These are phyloP conservation scores for Protea cynaroides DNA, from an alignment of 164 flowering plant genomes.

Conservation along the genomic window DNA sequence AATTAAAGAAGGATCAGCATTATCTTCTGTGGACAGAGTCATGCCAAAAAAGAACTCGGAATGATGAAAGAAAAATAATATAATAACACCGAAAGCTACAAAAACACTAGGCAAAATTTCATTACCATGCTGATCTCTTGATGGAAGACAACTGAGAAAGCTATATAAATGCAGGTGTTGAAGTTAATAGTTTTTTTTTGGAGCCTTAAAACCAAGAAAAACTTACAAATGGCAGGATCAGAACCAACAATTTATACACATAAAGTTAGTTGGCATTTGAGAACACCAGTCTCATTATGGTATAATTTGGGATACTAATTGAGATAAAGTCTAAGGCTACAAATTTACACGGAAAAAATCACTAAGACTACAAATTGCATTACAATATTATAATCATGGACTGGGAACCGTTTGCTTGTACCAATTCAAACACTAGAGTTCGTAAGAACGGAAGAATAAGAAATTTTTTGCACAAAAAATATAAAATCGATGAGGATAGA, in stretches of 20 bases:
- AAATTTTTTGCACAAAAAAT: not conserved
- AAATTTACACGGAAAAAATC: not conserved
- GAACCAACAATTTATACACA: no score
- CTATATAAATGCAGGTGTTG: no score
- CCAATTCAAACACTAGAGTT: not conserved
- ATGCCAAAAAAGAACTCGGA: not conserved
- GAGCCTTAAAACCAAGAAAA: no score
- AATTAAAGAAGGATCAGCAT: not conserved
- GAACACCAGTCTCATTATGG: no score
- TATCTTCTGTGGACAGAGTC: not conserved
- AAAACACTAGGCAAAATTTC: not conserved
- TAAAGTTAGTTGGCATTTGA: no score
- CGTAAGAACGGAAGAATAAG: not conserved
- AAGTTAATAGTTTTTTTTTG: no score
- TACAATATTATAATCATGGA: not conserved
- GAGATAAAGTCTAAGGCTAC: not conserved
- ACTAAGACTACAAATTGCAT: not conserved
- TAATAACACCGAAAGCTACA: not conserved
- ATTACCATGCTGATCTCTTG: not conserved
- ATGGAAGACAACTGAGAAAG: no score
- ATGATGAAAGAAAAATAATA: not conserved
- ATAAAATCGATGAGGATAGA: not conserved
- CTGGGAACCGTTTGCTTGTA: not conserved
- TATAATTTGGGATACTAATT: not conserved
- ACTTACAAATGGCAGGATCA: no score